Conservation (phyloP, 2,329 filamentous ascomycete genomes). For the Venturia pyrina region DNA sequence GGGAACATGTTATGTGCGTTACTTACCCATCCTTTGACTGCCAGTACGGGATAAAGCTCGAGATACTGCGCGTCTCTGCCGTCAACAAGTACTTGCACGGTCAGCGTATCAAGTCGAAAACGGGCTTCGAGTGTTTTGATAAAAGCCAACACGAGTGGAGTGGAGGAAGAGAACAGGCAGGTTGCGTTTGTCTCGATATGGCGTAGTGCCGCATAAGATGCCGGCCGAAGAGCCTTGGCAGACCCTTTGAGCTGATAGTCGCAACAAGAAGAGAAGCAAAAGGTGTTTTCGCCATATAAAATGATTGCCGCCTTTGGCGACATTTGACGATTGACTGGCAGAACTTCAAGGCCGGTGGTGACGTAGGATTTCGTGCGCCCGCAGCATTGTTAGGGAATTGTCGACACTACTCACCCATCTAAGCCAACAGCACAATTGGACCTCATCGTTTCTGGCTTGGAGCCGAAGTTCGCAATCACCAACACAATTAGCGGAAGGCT, state of each 20-base stretch:
- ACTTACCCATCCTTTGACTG: background rate
- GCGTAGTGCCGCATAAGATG: background rate
- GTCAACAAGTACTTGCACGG: background rate
- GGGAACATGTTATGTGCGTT: background rate
- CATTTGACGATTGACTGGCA: background rate
- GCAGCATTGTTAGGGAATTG: too few relatives aligned
- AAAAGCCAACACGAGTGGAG: background rate
- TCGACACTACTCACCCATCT: too few relatives aligned
- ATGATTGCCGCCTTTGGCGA: background rate
- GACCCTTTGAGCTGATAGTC: background rate
- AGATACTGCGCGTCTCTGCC: background rate
- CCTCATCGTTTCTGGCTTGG: too few relatives aligned
- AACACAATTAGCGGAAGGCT: too few relatives aligned
- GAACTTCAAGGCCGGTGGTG: background rate
- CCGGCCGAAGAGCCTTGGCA: background rate
- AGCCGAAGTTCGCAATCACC: too few relatives aligned
- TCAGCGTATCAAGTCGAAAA: background rate
- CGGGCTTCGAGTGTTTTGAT: background rate
- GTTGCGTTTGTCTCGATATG: background rate
- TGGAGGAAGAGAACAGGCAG: background rate
- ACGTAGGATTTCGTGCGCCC: background rate
- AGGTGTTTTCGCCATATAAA: background rate
- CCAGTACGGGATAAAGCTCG: background rate
- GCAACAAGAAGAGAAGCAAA: background rate
- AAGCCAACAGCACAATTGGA: too few relatives aligned